A percentile compares a stretch with the other conserved stretches of the same genome.
Conservation (phyloP, 768 basidiomycete genomes). For the Pleurotus cornucopiae region DNA sequence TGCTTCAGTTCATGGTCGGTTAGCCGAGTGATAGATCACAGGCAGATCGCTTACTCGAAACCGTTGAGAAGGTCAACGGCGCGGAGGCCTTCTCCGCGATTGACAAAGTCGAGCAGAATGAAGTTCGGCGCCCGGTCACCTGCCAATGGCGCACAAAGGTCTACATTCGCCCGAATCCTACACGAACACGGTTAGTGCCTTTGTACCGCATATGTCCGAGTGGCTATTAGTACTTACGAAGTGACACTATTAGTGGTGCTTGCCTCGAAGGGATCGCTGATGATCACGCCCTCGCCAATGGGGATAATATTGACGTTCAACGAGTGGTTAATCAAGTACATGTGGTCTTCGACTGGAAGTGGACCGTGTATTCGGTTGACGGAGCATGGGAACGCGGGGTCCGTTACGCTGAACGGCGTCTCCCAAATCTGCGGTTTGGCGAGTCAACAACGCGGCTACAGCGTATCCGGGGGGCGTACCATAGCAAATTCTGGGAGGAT, state of each 20-base stretch:
- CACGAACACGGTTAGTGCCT: neutral
- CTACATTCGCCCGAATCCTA: constrained; percentile 35
- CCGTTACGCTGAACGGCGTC: constrained; percentile 33
- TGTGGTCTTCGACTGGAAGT: constrained; percentile 29
- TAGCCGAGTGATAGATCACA: too few species aligned
- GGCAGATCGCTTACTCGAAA: constrained; percentile 8
- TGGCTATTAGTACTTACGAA: constrained; percentile 19
- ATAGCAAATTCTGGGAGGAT: constrained; percentile 38
- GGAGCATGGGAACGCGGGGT: constrained; percentile 33
- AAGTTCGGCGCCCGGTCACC: constrained; percentile 39
- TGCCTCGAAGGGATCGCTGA: constrained; percentile 23
- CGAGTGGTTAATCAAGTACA: constrained; percentile 41
- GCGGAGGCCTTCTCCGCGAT: constrained; percentile 34
- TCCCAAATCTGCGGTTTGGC: constrained; percentile 30
- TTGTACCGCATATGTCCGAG: neutral
- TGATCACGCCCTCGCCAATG: constrained; percentile 19
- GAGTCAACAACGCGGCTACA: neutral
- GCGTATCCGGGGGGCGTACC: constrained; percentile 12
- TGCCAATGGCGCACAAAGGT: constrained; percentile 35
- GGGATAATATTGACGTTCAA: constrained; percentile 32
- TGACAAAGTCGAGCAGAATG: constrained; percentile 44
- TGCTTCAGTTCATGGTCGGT: too few species aligned
- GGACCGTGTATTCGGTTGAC: constrained; percentile 35
- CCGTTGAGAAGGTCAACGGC: constrained; percentile 40
- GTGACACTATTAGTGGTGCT: constrained; percentile 22